Evolutionary conservation across 352 stramenopile species (phyloP), one percentile per base, ranked within the genome.

Genomic region (Pythium sp.): DNA sequence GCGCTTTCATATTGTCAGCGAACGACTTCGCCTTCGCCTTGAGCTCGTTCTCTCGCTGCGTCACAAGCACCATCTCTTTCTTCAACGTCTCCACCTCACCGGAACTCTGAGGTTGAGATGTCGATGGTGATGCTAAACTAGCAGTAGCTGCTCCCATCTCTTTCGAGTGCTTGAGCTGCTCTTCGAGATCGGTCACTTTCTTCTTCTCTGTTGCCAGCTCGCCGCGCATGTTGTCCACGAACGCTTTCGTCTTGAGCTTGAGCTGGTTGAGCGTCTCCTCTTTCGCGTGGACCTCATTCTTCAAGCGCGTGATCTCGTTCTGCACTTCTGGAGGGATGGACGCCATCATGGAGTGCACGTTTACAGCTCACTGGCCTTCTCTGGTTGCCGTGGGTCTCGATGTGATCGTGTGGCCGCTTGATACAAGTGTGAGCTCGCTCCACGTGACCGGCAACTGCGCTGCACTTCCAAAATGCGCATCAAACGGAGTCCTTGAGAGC

Each of bases 211-310:
- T 69, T 8, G 76, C 75, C 7, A 94, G 70, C 53, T 94, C 81
- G 32, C 67, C 65, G 36, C 84, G 84, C 79, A 94, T 86, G 47
- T 88, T 91, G 67, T 94, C 86, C 11, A 91, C 86, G 53, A 94
- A 94, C 30, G 82, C 82, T 71, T 94, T 94, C 63, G 86, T 90
- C 79, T 94, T 92, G 65, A 86, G 71, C 73, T 94, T 94, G 65
- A 94, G 81, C 64, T 89, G 78, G 65, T 90, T 91, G 9, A 94
- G 79, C 38, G 83, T 88, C 68, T 92, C 86, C 14, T 92, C 86
- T 70, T 94, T 94, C 14, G 84, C 82, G 55, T 78, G 73, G 14
- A 87, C 74, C 54, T 94, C 86, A 22, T 74, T 72, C 41, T 72
- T 81, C 43, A 94, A 65, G 1, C 84, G 82, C 67, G 78, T 71